These are phyloP conservation scores for Naganishia kalamii DNA, from an alignment of 768 basidiomycete genomes.

Conservation along the genomic window DNA sequence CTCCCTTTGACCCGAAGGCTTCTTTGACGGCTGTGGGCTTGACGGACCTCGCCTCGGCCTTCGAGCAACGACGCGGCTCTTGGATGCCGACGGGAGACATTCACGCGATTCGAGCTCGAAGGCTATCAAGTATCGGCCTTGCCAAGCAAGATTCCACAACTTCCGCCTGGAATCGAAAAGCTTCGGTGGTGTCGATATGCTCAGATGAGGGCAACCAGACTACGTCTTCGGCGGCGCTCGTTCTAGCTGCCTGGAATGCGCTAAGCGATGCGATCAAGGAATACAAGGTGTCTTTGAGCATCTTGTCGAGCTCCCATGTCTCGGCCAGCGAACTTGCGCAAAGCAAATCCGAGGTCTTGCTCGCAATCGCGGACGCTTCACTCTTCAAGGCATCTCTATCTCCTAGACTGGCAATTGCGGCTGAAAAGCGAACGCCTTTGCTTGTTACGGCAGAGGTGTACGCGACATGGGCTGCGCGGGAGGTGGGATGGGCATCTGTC, in stretches of 20 bases:
- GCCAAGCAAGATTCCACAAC: slow-evolving; percentile 21
- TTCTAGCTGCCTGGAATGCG: slow-evolving; percentile 38
- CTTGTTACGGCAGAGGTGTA: slow-evolving; percentile 46
- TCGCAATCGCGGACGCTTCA: slow-evolving; percentile 35
- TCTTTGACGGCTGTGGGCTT: neutral
- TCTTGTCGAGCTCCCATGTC: slow-evolving; percentile 33
- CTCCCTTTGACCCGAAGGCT: neutral
- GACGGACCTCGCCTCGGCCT: neutral
- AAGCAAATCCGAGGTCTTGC: slow-evolving; percentile 36
- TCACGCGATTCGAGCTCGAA: neutral
- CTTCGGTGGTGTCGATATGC: slow-evolving; percentile 36
- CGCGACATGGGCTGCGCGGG: slow-evolving; percentile 44
- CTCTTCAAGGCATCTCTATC: slow-evolving; percentile 42
- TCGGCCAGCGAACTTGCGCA: slow-evolving; percentile 33
- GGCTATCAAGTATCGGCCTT: slow-evolving; percentile 12
- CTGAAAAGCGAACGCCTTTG: slow-evolving; percentile 35
- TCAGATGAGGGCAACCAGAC: slow-evolving; percentile 28
- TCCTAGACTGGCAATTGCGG: slow-evolving; percentile 33
- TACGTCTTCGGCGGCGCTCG: slow-evolving; percentile 36
- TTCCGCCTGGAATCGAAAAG: slow-evolving; percentile 40
- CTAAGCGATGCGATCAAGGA: slow-evolving; percentile 41
- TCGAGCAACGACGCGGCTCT: neutral
- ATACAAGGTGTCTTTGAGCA: slow-evolving; percentile 42
- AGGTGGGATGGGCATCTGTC: slow-evolving; percentile 46
- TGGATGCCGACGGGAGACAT: slow-evolving; percentile 18